phyloP scores from a whole-genome alignment of 495 filamentous ascomycete species.

The Filosporella fistucella region DNA sequence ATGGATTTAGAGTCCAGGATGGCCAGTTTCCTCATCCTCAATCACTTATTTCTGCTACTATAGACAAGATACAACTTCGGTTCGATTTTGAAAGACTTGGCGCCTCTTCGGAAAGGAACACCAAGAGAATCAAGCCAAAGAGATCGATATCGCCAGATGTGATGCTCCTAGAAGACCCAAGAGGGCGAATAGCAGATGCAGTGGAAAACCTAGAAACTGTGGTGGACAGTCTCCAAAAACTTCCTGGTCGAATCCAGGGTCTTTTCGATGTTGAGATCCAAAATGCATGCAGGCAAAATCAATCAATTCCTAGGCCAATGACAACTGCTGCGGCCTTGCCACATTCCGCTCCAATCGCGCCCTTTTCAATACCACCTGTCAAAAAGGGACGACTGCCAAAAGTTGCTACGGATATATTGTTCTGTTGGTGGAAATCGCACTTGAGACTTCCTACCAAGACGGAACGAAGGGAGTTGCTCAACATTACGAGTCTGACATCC shows the following conservation, averaged over 20 bases:
- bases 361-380: no score
- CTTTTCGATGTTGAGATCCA: background rate
- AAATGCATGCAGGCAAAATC: background rate
- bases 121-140: background rate
- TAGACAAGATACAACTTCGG: constrained; percentile 10
- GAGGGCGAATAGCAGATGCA: background rate
- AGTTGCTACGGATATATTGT: no score
- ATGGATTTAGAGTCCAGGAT: background rate
- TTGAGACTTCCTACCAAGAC: no score
- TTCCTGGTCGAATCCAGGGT: no score
- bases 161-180: background rate
- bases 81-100: constrained; percentile 5
- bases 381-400: no score
- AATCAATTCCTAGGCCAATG: background rate
- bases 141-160: background rate
- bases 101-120: background rate
- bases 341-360: background rate
- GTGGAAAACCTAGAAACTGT: background rate
- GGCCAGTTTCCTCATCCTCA: background rate
- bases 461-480: no score
- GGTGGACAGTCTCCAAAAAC: background rate
- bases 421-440: no score
- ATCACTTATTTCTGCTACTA: constrained; percentile 5
- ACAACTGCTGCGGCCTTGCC: background rate
- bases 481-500: no score